Percentiles rank a stretch among this genome's conserved stretches.
Evolutionary conservation across 1,139 yeast species (phyloP).

Genomic region (Pichia sp.): DNA sequence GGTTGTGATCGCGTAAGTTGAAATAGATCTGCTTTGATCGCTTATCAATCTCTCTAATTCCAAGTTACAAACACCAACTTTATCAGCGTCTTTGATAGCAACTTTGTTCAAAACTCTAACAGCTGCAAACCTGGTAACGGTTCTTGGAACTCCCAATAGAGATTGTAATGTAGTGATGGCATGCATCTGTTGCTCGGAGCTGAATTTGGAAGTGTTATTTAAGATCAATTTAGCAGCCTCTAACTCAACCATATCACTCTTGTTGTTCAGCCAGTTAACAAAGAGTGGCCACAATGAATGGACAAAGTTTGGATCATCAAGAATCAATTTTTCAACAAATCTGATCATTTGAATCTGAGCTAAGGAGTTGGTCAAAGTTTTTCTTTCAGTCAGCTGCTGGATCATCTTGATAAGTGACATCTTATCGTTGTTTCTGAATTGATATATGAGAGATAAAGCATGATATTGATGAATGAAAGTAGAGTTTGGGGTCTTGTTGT

Average conservation of each 20-base stretch:
- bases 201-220: conserved; percentile 48
- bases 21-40: conserved; percentile 84
- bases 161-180: conserved; percentile 73
- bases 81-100: conserved; percentile 78
- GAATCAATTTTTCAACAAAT: conserved; percentile 66
- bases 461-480: conserved; percentile 91
- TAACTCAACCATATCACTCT: conserved; percentile 84
- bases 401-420: conserved; percentile 92
- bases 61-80: conserved; percentile 66
- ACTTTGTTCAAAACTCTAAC: conserved; percentile 83
- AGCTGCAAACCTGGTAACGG: conserved; percentile 88
- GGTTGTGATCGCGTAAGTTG: conserved; percentile 98
- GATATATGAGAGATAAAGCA: conserved; percentile 86
- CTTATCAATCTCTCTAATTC: conserved; percentile 85
- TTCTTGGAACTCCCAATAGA: conserved; percentile 82
- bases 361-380: conserved; percentile 62
- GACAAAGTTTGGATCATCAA: conserved; percentile 53
- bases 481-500: conserved; percentile 54
- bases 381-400: conserved; percentile 60
- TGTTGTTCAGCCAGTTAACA: conserved; percentile 69
- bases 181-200: conserved; percentile 60
- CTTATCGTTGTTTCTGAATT: conserved; percentile 83
- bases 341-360: conserved; percentile 86
- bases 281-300: conserved; percentile 62
- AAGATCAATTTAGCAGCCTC: conserved; percentile 90